Base-by-base conservation (phyloP, 805 yeast species). In the Barnettozyma botsteinii region DNA sequence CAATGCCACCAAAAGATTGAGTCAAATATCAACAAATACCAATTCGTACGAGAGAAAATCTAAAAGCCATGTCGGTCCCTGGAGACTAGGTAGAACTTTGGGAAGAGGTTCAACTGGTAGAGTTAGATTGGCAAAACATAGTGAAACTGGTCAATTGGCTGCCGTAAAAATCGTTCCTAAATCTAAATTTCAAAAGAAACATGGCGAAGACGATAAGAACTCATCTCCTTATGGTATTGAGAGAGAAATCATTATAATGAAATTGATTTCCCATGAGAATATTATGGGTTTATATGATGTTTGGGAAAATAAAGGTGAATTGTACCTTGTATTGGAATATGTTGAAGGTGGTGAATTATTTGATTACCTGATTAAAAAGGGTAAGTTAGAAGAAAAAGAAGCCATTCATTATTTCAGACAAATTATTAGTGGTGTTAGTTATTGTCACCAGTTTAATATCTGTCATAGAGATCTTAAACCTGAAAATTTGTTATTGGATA, bases 101-200 rank as follows among this genome's bases (percentile, higher is more conserved):
- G 98, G 98, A 19, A 73, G 94, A 43, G 98, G 98, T n/a, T 84
- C 95, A 12, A 86, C 96, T 1, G 98, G 98, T 19, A 75, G 97
- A 46, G 98, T 93, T 14, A 70, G 96, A 44, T 70, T 93, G 41
- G 98, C 98, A 13, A 82, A 87, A 51, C 94, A 93, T 59, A 73
- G 79, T 31, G 73, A 75, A 39, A 82, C 93, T 1, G 93, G 93
- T 35, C 82, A 87, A 62, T 74, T 87, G 42, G 98, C 98, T 4
- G 98, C 98, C 1, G 95, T 93, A 37, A 93, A 93, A 62, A 88
- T 93, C 47, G 95, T 93, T 11, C 95, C 98, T 23, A 93, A 93
- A 56, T 72, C 89, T 23, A 71, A 79, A 45, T 75, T 85, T 54
- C 74, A 69, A 51, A 62, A 59, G 33, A 60, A 62, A 35, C 60